Percentiles rank a stretch among this genome's conserved stretches.
Conservation (phyloP, 164 flowering plant species). For the Kalanchoe fedtschenkoi region DNA sequence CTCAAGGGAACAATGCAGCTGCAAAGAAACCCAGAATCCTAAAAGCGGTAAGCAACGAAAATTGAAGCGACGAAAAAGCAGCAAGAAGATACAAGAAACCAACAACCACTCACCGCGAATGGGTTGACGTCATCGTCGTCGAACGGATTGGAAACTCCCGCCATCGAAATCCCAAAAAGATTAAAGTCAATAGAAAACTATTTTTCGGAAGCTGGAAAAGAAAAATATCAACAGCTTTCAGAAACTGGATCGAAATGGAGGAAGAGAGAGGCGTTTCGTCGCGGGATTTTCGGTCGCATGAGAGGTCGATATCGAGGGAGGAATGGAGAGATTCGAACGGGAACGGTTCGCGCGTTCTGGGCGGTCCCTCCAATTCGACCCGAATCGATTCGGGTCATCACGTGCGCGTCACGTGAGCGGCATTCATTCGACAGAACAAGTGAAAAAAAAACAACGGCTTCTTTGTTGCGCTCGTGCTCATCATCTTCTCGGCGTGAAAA, state of each 20-base stretch:
- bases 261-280: neutral
- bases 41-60: no score
- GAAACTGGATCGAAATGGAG: neutral
- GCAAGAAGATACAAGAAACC: no score
- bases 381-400: neutral
- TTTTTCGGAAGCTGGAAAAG: neutral
- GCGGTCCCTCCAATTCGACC: neutral
- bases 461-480: neutral
- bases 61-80: no score
- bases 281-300: neutral
- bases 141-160: neutral
- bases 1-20: no score
- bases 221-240: neutral
- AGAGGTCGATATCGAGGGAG: neutral
- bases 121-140: slow-evolving; percentile 4
- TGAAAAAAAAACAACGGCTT: neutral
- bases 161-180: neutral
- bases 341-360: neutral
- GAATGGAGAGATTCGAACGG: no score
- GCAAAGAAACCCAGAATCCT: no score
- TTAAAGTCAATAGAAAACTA: neutral
- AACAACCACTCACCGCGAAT: neutral
- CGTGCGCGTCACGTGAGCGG: neutral
- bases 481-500: neutral
- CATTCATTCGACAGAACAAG: no score